Percentiles rank a stretch among this genome's conserved stretches.
These are phyloP conservation scores for Malassezia restricta DNA, from an alignment of 1,284 basidiomycete species.

Conservation along the genomic window DNA sequence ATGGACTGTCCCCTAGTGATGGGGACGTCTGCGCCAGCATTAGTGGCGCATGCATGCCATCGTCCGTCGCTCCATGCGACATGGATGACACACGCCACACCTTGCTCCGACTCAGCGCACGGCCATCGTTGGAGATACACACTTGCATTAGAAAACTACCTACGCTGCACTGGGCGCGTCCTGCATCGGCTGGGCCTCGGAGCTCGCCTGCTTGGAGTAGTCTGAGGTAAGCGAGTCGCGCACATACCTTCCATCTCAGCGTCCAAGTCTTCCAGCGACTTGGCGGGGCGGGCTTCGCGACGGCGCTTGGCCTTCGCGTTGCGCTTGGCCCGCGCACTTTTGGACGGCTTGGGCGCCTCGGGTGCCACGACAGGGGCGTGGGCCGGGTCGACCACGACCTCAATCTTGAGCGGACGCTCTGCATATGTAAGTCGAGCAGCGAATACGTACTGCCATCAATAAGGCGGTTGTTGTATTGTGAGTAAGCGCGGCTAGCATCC, in stretches of 20 bases:
- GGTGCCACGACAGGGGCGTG: slow-evolving; percentile 54
- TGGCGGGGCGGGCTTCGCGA: slow-evolving; percentile 49
- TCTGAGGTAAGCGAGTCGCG: slow-evolving; percentile 2
- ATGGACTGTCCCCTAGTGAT: neutral
- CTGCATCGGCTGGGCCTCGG: slow-evolving; percentile 12
- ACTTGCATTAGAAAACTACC: neutral
- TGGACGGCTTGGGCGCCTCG: slow-evolving; percentile 48
- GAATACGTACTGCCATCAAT: slow-evolving; percentile 67
- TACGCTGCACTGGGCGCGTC: neutral
- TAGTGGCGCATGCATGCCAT: neutral
- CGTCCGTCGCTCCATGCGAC: neutral
- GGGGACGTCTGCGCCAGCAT: neutral
- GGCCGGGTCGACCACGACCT: slow-evolving; percentile 82
- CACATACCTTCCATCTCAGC: slow-evolving; percentile 53
- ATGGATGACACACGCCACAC: neutral
- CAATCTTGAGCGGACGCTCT: slow-evolving; percentile 90
- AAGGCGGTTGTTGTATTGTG: slow-evolving; percentile 92
- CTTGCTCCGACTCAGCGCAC: neutral
- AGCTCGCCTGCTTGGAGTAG: slow-evolving; percentile 30
- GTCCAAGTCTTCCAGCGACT: slow-evolving; percentile 53
- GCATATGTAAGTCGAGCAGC: neutral
- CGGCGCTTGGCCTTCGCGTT: slow-evolving; percentile 49
- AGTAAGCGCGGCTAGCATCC: slow-evolving; percentile 80
- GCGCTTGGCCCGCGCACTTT: slow-evolving; percentile 54
- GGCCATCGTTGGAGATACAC: neutral